Evolutionary conservation across 495 filamentous ascomycete genomes (phyloP).

Genomic region (Xylaria acuta): DNA sequence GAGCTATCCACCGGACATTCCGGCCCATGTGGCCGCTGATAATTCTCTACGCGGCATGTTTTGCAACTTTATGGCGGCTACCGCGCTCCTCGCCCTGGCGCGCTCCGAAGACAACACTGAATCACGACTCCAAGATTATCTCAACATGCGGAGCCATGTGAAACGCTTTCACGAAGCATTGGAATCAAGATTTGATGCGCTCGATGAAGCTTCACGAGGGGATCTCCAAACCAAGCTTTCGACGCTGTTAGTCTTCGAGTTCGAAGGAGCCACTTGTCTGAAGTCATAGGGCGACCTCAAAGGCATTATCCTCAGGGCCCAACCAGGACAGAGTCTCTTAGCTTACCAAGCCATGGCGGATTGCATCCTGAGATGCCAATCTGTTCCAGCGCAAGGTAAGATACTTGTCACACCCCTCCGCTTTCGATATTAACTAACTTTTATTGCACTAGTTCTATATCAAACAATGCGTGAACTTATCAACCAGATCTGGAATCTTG

Average conservation of each 20-base stretch:
- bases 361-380: conserved; percentile 60
- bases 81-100: conserved; percentile 65
- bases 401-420: conserved; percentile 5
- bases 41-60: conserved; percentile 65
- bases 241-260: conserved; percentile 71
- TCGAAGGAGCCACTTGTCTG: conserved; percentile 73
- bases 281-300: conserved; percentile 72
- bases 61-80: conserved; percentile 71
- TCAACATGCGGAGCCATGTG: conserved; percentile 61
- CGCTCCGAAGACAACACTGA: conserved; percentile 68
- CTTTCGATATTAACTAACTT: not conserved
- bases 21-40: conserved; percentile 51
- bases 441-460: conserved; percentile 49
- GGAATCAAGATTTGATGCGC: conserved; percentile 41
- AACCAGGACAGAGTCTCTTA: conserved; percentile 42
- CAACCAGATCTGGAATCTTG: conserved; percentile 64
- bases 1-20: conserved; percentile 60
- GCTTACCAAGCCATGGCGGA: conserved; percentile 64
- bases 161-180: conserved; percentile 57
- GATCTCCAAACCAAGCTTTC: conserved; percentile 68
- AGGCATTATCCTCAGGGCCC: conserved; percentile 62
- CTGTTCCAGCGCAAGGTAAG: conserved; percentile 56
- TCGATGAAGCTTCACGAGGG: conserved; percentile 51
- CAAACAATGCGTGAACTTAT: conserved; percentile 64
- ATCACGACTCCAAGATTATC: conserved; percentile 65